Percentiles rank a stretch among this genome's conserved stretches.
phyloP scores from a whole-genome alignment of 1,284 basidiomycete species.

The Exsudoporus floridanus region DNA sequence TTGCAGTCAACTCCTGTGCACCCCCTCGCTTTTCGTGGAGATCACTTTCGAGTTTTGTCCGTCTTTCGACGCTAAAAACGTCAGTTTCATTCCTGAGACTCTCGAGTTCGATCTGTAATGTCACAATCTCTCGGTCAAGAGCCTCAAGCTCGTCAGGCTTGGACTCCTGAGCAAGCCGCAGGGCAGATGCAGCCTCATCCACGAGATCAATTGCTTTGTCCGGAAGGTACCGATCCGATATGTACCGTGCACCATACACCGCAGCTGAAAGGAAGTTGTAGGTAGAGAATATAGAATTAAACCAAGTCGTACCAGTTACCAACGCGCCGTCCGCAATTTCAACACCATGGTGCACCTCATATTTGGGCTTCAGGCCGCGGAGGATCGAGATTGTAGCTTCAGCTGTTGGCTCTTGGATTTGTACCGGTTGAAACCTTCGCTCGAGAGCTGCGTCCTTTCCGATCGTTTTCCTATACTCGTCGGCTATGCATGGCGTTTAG shows the following conservation, averaged over 20 bases:
- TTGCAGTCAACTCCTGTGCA: constrained; percentile 58
- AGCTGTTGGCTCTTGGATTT: constrained; percentile 85
- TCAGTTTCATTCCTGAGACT: constrained; percentile 89
- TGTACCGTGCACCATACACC: constrained; percentile 78
- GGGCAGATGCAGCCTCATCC: constrained; percentile 85
- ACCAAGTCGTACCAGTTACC: constrained; percentile 60
- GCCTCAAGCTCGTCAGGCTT: constrained; percentile 86
- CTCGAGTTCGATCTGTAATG: constrained; percentile 88
- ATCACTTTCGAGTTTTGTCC: constrained; percentile 64
- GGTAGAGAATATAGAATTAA: constrained; percentile 34
- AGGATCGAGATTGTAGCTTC: constrained; percentile 87
- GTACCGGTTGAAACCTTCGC: constrained; percentile 85
- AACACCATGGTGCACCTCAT: constrained; percentile 91
- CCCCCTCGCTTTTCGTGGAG: constrained; percentile 60
- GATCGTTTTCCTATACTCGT: constrained; percentile 90
- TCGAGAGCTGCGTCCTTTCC: constrained; percentile 91
- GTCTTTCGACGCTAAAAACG: constrained; percentile 74
- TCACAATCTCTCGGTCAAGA: constrained; percentile 82
- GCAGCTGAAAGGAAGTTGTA: constrained; percentile 50
- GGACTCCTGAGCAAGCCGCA: constrained; percentile 89
- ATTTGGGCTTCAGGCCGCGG: constrained; percentile 80
- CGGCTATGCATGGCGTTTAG: constrained; percentile 40
- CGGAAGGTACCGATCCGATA: constrained; percentile 83
- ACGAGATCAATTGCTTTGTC: constrained; percentile 91
- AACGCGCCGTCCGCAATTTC: constrained; percentile 86